phyloP scores from a whole-genome alignment of 257 asterid species.

The Gentiana dahurica region DNA sequence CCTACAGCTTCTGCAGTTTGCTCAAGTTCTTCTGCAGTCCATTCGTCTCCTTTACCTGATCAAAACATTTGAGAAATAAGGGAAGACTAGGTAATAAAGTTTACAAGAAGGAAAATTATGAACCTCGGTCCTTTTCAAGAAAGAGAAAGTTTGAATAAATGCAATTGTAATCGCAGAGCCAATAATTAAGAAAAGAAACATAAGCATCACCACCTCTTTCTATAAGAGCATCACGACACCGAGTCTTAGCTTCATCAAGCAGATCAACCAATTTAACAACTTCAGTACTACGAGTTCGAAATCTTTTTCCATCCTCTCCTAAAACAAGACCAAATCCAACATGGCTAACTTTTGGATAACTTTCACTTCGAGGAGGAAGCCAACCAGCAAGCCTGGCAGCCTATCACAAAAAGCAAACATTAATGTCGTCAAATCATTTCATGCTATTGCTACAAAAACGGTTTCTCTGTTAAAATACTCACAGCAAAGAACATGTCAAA shows the following conservation, averaged over 20 bases:
- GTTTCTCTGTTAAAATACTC: conserved; percentile 18
- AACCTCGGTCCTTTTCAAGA: too few species aligned
- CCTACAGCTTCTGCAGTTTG: conserved; percentile 94
- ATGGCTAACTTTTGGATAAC: conserved; percentile 72
- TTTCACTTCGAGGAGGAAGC: conserved; percentile 67
- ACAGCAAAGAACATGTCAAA: conserved; percentile 88
- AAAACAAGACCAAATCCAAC: conserved; percentile 91
- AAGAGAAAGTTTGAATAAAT: too few species aligned
- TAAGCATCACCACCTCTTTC: conserved; percentile 50
- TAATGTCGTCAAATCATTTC: too few species aligned
- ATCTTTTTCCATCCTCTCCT: conserved; percentile 89
- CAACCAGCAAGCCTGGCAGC: conserved; percentile 87
- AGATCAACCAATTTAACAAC: conserved; percentile 83
- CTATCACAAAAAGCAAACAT: conserved; percentile 15
- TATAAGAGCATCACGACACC: conserved; percentile 55
- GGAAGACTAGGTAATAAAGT: background rate
- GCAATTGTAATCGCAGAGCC: background rate
- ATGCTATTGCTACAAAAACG: too few species aligned
- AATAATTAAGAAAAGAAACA: background rate
- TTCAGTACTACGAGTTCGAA: conserved; percentile 85
- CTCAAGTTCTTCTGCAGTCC: conserved; percentile 89
- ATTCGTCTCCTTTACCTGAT: conserved; percentile 63
- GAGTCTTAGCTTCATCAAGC: conserved; percentile 84
- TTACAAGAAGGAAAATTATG: too few species aligned
- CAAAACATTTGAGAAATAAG: conserved; percentile 8